Percentiles rank a stretch among this genome's conserved stretches.
Evolutionary conservation across 1,284 basidiomycete species (phyloP).

Genomic region (Thecaphora thlaspeos): DNA sequence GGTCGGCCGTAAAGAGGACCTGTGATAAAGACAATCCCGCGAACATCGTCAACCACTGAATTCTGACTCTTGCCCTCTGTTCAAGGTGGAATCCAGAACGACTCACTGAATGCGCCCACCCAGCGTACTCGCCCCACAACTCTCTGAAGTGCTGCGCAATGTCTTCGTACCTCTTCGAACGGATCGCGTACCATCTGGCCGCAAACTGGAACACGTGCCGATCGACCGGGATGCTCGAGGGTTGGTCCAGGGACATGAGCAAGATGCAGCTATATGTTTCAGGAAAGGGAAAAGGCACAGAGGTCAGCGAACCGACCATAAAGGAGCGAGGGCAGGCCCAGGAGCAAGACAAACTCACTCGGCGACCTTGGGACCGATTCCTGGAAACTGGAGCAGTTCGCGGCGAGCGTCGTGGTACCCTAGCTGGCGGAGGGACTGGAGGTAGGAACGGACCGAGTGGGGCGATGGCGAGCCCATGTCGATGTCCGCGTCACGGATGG

Average conservation of each 20-base stretch:
- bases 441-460: constrained; percentile 63
- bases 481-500: background rate
- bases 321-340: no score
- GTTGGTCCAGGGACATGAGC: constrained; percentile 88
- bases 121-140: constrained; percentile 54
- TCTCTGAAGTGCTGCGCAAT: constrained; percentile 48
- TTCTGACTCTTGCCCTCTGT: no score
- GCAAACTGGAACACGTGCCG: constrained; percentile 56
- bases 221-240: constrained; percentile 53
- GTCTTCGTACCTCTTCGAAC: constrained; percentile 50
- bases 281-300: no score
- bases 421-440: constrained; percentile 64
- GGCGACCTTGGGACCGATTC: constrained; percentile 79
- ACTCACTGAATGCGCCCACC: constrained; percentile 54
- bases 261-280: constrained; percentile 84
- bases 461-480: background rate
- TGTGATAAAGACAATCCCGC: no score
- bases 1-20: constrained; percentile 51
- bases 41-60: no score
- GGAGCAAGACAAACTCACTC: constrained; percentile 22
- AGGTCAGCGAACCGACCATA: no score
- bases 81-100: no score
- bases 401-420: constrained; percentile 68
- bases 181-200: constrained; percentile 50
- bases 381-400: constrained; percentile 74